Base-by-base conservation (phyloP, 164 flowering plant species). In the Warburgia ugandensis region DNA sequence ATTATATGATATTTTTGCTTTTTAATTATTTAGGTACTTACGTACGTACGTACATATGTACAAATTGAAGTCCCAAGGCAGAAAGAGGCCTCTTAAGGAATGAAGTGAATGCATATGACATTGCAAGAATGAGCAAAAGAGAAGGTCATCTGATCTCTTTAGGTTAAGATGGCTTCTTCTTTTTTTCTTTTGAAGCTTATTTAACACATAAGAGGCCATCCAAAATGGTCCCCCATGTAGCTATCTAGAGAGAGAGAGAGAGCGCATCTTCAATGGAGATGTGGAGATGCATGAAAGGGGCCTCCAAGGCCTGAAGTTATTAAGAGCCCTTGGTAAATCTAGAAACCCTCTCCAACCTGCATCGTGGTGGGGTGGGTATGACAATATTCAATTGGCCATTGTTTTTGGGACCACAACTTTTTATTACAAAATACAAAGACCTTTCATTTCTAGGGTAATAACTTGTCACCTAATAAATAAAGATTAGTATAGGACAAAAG, bases 351-450 rank as follows among this genome's bases (percentile, higher is more conserved):
- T 26, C 43, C 5, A 45, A 37, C 38, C 62, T 58, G 50, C 62
- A 57, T 41, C 46, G 33, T 31, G 49, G 55, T 58, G 55, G 49
- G 17, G 62, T 57, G 49, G 62, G 62, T 30, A 43, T 49, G 62
- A 75, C 65, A 74, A 69, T 78, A 71, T 78, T 81, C 79, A 82
- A 72, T 79, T 68, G 64, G 57, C 61, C 26, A 31, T 30, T 37
- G n/a, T 39, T 52, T 29, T 59, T 44, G 72, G 84, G 84, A 78
- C 84, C 84, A 78, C 80, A 29, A 25, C 44, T 38, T 47, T 27
- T 48, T 17, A 49, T 23, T 58, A 9, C 29, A 19, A 53, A 25
- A 23, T 35, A 26, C 32, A 25, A 26, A 27, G n/a, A 0, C n/a
- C 25, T 50, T 35, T 30, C 23, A 41, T 20, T 12, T 40, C 57